phyloP scores from a whole-genome alignment of 2,329 filamentous ascomycete species.

The Phoma sp. region DNA sequence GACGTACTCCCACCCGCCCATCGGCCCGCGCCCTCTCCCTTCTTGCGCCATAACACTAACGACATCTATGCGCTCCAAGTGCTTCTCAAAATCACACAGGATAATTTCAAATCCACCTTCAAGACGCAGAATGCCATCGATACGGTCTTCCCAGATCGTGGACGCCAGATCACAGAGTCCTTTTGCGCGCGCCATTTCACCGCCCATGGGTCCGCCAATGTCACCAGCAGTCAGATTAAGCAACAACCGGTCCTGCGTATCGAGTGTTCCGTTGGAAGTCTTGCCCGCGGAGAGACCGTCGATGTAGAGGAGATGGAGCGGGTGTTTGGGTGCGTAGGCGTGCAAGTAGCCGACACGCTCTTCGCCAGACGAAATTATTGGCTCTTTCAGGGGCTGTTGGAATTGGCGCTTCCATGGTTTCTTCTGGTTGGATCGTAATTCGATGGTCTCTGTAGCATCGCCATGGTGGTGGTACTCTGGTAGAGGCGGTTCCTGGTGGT shows the following conservation, averaged over 20 bases:
- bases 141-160: constrained; percentile 57
- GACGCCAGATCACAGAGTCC: constrained; percentile 64
- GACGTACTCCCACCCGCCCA: constrained; percentile 44
- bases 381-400: constrained; percentile 12
- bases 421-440: not conserved
- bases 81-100: constrained; percentile 66
- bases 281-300: constrained; percentile 76
- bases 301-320: constrained; percentile 69
- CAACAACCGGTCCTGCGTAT: constrained; percentile 70
- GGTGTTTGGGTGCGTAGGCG: constrained; percentile 66
- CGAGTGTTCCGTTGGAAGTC: constrained; percentile 69
- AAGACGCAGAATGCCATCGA: constrained; percentile 73
- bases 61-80: constrained; percentile 37
- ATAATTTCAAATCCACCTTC: constrained; percentile 77
- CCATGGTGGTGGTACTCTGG: not conserved
- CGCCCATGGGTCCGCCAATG: constrained; percentile 48
- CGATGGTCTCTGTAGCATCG: not conserved
- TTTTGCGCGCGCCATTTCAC: constrained; percentile 59
- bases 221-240: constrained; percentile 46
- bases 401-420: not conserved
- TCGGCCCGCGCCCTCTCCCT: not conserved
- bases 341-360: constrained; percentile 66
- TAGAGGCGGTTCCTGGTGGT: not conserved
- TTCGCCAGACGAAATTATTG: not conserved
- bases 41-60: constrained; percentile 12